These are phyloP conservation scores for Pleurotus tuoliensis DNA, from an alignment of 768 basidiomycete genomes.

Conservation along the genomic window DNA sequence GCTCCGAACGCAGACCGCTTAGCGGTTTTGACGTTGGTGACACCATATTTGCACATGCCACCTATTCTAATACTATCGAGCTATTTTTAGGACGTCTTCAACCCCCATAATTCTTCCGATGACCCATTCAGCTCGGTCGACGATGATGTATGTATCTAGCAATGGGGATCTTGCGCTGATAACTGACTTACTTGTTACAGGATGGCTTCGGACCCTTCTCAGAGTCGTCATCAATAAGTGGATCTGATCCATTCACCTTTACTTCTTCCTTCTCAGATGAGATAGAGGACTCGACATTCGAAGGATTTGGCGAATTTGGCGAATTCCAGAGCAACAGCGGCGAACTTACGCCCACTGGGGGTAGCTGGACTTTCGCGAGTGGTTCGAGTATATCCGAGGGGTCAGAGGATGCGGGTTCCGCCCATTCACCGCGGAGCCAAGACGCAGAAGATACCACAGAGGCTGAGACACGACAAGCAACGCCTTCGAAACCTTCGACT, in stretches of 20 bases:
- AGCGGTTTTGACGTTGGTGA: slow-evolving; percentile 53
- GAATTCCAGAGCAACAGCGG: slow-evolving; percentile 61
- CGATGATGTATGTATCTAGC: slow-evolving; percentile 29
- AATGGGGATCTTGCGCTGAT: neutral
- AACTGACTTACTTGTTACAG: slow-evolving; percentile 23
- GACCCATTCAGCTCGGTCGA: slow-evolving; percentile 52
- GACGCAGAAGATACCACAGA: neutral
- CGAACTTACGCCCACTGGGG: slow-evolving; percentile 57
- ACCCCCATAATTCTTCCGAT: slow-evolving; percentile 31
- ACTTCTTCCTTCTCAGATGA: slow-evolving; percentile 61
- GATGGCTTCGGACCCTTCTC: slow-evolving; percentile 83
- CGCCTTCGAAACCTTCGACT: neutral
- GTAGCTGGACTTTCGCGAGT: slow-evolving; percentile 69
- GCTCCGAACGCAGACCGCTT: slow-evolving; percentile 39
- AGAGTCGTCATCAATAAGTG: slow-evolving; percentile 47
- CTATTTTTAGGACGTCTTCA: slow-evolving; percentile 43
- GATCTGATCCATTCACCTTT: slow-evolving; percentile 56
- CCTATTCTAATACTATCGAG: neutral
- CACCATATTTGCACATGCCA: neutral
- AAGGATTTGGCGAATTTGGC: slow-evolving; percentile 77
- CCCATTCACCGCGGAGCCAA: neutral
- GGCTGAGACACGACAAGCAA: neutral
- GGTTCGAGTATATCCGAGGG: slow-evolving; percentile 27
- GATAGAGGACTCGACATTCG: slow-evolving; percentile 61
- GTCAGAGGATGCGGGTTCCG: slow-evolving; percentile 18